Evolutionary conservation across 768 basidiomycete species (phyloP).

Genomic region (Mycena venus): DNA sequence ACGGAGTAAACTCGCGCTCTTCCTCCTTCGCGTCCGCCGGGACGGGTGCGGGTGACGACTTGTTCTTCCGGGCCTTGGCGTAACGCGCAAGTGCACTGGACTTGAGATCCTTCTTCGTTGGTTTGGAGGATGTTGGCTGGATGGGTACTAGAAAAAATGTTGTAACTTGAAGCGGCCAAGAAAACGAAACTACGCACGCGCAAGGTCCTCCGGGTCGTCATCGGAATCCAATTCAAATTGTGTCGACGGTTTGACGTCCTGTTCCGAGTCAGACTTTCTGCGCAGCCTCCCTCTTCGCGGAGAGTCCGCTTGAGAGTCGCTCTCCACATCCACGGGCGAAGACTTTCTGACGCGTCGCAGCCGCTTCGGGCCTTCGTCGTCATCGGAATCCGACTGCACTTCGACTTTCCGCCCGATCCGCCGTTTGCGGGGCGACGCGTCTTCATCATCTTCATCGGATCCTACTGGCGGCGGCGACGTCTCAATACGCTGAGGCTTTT

Average conservation of each 20-base stretch:
- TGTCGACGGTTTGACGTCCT: not conserved
- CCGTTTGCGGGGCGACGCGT: constrained; percentile 12
- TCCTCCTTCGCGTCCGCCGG: constrained; percentile 19
- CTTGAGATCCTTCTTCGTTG: constrained; percentile 19
- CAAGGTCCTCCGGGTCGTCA: constrained; percentile 32
- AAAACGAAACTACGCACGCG: constrained; percentile 1
- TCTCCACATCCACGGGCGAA: constrained; percentile 21
- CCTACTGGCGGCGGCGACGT: not conserved
- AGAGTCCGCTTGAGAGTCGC: constrained; percentile 8
- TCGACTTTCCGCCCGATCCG: not conserved
- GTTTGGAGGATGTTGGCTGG: constrained; percentile 14
- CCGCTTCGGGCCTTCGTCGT: constrained; percentile 7
- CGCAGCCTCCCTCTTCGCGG: constrained; percentile 20
- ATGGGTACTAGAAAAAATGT: constrained; percentile 4
- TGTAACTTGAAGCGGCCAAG: not conserved
- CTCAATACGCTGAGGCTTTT: not conserved
- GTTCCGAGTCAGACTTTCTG: constrained; percentile 9
- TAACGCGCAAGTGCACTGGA: constrained; percentile 28
- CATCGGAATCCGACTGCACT: constrained; percentile 25
- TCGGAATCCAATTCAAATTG: constrained; percentile 21
- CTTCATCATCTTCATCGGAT: not conserved
- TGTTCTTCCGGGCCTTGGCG: constrained; percentile 29
- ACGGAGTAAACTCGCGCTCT: constrained; percentile 27
- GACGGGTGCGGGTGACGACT: constrained; percentile 29
- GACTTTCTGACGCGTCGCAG: constrained; percentile 15